Conservation (phyloP, 2,329 filamentous ascomycete species). For the Talaromyces sp. region DNA sequence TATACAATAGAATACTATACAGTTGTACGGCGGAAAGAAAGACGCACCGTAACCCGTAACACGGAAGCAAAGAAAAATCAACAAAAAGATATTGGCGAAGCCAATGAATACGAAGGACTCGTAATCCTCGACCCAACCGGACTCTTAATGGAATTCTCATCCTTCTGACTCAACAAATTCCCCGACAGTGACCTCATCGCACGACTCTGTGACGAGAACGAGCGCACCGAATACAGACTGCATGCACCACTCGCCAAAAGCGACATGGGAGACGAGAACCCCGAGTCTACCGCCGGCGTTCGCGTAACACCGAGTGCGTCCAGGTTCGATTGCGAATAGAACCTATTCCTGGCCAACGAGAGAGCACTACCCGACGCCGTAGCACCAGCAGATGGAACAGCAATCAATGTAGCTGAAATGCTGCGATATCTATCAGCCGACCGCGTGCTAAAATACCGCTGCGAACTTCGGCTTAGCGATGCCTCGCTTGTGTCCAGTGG, state of each 20-base stretch:
- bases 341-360: neutral
- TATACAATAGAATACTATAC: constrained; percentile 6
- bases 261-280: constrained; percentile 2
- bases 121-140: neutral
- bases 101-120: constrained; percentile 9
- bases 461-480: neutral
- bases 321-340: constrained; percentile 10
- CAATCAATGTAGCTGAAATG: neutral
- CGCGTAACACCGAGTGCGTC: constrained; percentile 7
- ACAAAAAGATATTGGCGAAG: constrained; percentile 11
- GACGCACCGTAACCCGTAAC: neutral
- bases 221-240: neutral
- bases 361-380: neutral
- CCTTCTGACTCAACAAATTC: neutral
- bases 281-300: constrained; percentile 2
- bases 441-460: neutral
- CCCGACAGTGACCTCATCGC: neutral
- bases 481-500: neutral
- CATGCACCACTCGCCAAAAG: neutral
- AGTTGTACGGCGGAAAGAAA: neutral
- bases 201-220: neutral
- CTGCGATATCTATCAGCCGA: neutral
- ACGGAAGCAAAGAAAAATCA: neutral
- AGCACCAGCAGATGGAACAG: neutral
- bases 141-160: neutral